Conservation (phyloP, 768 basidiomycete genomes). For the Leucosporidium creatinivorum region DNA sequence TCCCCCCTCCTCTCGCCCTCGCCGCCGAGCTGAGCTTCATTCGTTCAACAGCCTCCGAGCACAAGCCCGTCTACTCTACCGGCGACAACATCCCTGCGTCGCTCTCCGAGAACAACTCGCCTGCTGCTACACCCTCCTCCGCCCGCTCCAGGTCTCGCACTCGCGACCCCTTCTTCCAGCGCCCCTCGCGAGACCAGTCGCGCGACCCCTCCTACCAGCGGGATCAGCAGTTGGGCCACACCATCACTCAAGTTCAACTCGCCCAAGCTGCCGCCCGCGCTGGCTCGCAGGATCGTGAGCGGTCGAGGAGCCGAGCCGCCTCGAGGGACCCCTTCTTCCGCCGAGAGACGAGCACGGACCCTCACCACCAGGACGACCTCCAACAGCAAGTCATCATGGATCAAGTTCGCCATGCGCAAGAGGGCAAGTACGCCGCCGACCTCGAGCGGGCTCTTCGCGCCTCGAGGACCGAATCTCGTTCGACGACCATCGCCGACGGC, state of each 20-base stretch:
- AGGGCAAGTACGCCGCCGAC: constrained; percentile 3
- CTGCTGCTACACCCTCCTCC: not conserved
- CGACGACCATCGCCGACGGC: not conserved
- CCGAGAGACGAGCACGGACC: not conserved
- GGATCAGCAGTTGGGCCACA: too few relatives aligned
- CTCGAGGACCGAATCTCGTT: not conserved
- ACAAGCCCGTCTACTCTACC: too few relatives aligned
- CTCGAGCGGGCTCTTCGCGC: not conserved
- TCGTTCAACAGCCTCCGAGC: too few relatives aligned
- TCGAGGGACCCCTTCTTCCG: constrained; percentile 6
- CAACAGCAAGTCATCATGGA: constrained; percentile 1
- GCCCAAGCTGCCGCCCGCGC: too few relatives aligned
- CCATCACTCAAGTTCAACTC: too few relatives aligned
- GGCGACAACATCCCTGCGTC: too few relatives aligned
- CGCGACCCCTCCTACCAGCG: not conserved
- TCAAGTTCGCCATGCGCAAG: constrained; percentile 3
- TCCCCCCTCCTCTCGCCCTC: too few relatives aligned
- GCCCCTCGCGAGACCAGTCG: not conserved
- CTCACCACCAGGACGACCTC: not conserved
- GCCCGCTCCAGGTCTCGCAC: not conserved
- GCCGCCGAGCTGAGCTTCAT: too few relatives aligned
- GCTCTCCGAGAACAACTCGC: too few relatives aligned
- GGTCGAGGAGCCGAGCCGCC: too few relatives aligned
- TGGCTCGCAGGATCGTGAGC: too few relatives aligned
- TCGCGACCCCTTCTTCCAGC: not conserved